A percentile compares a stretch with the other conserved stretches of the same genome.
Conservation (phyloP, 2,329 filamentous ascomycete species). For the Diplodia mutila region DNA sequence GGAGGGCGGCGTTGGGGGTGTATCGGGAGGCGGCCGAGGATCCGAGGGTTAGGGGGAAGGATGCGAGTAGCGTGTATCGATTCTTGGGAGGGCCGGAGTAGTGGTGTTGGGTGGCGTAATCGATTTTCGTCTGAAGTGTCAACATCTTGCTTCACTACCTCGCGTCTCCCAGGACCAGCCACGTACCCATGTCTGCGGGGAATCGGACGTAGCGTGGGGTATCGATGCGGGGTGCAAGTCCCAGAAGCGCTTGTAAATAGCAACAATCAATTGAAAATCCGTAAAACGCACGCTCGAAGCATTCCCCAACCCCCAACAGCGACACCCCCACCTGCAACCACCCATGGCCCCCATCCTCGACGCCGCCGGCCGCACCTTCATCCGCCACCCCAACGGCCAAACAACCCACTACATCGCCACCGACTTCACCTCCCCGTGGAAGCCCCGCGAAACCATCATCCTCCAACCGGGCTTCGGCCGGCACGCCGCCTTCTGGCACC, state of each 20-base stretch:
- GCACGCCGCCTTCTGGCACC: constrained; percentile 41
- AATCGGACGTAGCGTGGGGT: not conserved
- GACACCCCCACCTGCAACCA: not conserved
- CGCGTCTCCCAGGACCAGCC: not conserved
- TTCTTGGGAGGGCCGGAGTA: constrained; percentile 4
- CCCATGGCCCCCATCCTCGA: constrained; percentile 25
- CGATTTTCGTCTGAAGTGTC: not conserved
- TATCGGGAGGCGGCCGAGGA: constrained; percentile 36
- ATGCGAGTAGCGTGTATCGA: constrained; percentile 8
- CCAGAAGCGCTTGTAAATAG: not conserved
- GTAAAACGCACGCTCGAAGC: too few relatives aligned
- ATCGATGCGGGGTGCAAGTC: not conserved
- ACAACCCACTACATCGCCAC: constrained; percentile 37
- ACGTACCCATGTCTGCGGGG: not conserved
- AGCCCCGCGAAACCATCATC: constrained; percentile 39
- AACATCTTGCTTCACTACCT: not conserved
- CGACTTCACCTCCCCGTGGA: constrained; percentile 39
- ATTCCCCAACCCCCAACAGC: too few relatives aligned
- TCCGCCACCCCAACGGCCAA: constrained; percentile 38
- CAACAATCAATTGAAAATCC: not conserved
- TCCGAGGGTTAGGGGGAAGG: constrained; percentile 28
- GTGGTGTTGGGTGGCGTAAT: not conserved
- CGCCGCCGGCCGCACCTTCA: constrained; percentile 33
- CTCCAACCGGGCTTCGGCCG: constrained; percentile 46
- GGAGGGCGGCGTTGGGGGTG: constrained; percentile 35